Percentiles rank a stretch among this genome's conserved stretches.
Evolutionary conservation across 805 yeast genomes (phyloP).

Genomic region (Saccharomyces eubayanus): DNA sequence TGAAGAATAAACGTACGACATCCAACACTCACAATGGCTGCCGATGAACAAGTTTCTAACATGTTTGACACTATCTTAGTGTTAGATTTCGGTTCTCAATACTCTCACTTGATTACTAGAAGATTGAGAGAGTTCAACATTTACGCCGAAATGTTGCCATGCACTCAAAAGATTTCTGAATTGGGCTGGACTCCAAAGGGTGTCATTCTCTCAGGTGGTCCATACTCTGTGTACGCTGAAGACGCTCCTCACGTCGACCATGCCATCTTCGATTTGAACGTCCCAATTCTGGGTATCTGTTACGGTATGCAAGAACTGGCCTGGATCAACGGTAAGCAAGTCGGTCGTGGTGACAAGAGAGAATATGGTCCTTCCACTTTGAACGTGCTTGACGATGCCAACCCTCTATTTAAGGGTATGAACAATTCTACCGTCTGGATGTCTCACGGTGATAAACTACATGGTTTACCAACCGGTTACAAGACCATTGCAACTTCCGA

Average conservation of each 20-base stretch:
- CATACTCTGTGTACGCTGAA: slow-evolving; percentile 91
- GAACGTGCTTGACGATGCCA: slow-evolving; percentile 55
- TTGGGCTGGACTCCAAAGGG: slow-evolving; percentile 94
- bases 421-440: slow-evolving; percentile 97
- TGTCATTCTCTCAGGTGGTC: slow-evolving; percentile 92
- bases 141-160: slow-evolving; percentile 98
- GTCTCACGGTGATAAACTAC: slow-evolving; percentile 97
- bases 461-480: slow-evolving; percentile 82
- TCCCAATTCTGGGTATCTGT: slow-evolving; percentile 95
- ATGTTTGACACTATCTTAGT: slow-evolving; percentile 96
- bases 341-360: slow-evolving; percentile 92
- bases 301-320: slow-evolving; percentile 99
- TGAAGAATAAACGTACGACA: background rate
- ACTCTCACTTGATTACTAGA: slow-evolving; percentile 92
- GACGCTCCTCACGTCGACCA: slow-evolving; percentile 98
- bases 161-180: slow-evolving; percentile 93
- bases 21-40: slow-evolving; percentile 5
- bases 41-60: slow-evolving; percentile 56
- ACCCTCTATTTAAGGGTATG: slow-evolving; percentile 77
- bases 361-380: slow-evolving; percentile 96
- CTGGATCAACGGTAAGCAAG: slow-evolving; percentile 89
- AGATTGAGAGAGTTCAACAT: slow-evolving; percentile 96
- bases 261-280: slow-evolving; percentile 80
- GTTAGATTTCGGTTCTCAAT: slow-evolving; percentile 96
- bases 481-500: slow-evolving; percentile 82